Evolutionary conservation across 2,329 filamentous ascomycete species (phyloP).

Genomic region (Cladosporium phlei): DNA sequence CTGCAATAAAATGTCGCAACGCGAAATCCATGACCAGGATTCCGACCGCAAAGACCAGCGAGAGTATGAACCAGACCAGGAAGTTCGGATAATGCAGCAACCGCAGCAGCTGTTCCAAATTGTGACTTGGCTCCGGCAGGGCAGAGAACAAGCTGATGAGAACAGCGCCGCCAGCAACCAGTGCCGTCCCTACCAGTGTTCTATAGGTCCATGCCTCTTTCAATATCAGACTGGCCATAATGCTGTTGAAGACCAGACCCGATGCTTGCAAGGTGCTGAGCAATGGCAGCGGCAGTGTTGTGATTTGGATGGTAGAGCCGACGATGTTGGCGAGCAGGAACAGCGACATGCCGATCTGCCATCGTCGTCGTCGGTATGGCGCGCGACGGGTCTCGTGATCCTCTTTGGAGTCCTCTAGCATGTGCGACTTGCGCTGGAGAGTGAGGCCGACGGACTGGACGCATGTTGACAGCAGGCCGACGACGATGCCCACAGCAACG

Average conservation of each 20-base stretch:
- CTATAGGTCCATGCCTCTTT: slow-evolving; percentile 90
- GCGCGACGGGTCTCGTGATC: slow-evolving; percentile 73
- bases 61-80: slow-evolving; percentile 81
- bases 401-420: slow-evolving; percentile 92
- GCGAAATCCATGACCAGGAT: slow-evolving; percentile 58
- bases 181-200: slow-evolving; percentile 82
- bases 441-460: slow-evolving; percentile 93
- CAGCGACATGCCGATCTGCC: slow-evolving; percentile 95
- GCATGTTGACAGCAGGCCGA: slow-evolving; percentile 88
- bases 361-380: slow-evolving; percentile 82
- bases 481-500: slow-evolving; percentile 70
- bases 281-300: slow-evolving; percentile 86
- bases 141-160: slow-evolving; percentile 92
- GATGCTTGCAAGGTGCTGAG: slow-evolving; percentile 93
- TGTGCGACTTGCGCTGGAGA: slow-evolving; percentile 94
- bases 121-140: slow-evolving; percentile 88
- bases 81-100: slow-evolving; percentile 72
- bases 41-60: slow-evolving; percentile 66
- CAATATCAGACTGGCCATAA: slow-evolving; percentile 89
- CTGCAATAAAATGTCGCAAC: slow-evolving; percentile 28
- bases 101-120: slow-evolving; percentile 70
- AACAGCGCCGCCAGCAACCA: slow-evolving; percentile 83
- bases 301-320: slow-evolving; percentile 95
- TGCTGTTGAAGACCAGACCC: slow-evolving; percentile 95
- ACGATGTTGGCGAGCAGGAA: slow-evolving; percentile 92